These are phyloP conservation scores for Juglanconis sp. DNA, from an alignment of 2,329 filamentous ascomycete species.

Conservation along the genomic window DNA sequence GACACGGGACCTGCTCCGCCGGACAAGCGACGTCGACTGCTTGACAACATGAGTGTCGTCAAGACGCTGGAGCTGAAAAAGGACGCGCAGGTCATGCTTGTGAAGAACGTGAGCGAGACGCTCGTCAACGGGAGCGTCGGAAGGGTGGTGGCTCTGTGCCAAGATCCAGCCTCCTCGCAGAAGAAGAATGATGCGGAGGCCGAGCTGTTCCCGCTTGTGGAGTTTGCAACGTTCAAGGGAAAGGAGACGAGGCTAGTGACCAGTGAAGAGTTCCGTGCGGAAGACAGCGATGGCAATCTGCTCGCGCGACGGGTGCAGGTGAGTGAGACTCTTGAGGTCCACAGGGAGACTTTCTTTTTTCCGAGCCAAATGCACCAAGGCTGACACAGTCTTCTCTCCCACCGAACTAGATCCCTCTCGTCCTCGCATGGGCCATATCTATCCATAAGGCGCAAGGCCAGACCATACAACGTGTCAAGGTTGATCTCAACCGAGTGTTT, in stretches of 20 bases:
- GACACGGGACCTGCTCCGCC: conserved; percentile 57
- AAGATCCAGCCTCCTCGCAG: not conserved
- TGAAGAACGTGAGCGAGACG: conserved; percentile 73
- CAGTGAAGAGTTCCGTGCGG: conserved; percentile 12
- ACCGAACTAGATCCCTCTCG: conserved; percentile 4
- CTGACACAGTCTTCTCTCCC: not conserved
- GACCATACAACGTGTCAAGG: conserved; percentile 16
- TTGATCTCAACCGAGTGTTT: conserved; percentile 13
- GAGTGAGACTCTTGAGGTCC: not conserved
- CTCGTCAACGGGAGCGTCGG: conserved; percentile 73
- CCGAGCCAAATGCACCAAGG: no score
- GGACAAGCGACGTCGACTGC: conserved; percentile 56
- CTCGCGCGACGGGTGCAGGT: conserved; percentile 14
- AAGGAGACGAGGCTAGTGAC: conserved; percentile 7
- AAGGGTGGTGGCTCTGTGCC: conserved; percentile 61
- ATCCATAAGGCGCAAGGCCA: conserved; percentile 19
- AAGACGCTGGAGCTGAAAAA: conserved; percentile 63
- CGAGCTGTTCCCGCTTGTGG: conserved; percentile 11
- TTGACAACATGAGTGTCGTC: conserved; percentile 70
- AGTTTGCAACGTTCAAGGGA: conserved; percentile 10
- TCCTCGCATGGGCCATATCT: conserved; percentile 16
- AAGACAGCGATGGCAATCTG: conserved; percentile 13
- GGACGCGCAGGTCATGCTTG: conserved; percentile 74
- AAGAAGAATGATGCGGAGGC: not conserved
- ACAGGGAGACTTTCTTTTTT: not conserved